phyloP scores from a whole-genome alignment of 1,139 yeast genomes.

The Taiozyma sp. region DNA sequence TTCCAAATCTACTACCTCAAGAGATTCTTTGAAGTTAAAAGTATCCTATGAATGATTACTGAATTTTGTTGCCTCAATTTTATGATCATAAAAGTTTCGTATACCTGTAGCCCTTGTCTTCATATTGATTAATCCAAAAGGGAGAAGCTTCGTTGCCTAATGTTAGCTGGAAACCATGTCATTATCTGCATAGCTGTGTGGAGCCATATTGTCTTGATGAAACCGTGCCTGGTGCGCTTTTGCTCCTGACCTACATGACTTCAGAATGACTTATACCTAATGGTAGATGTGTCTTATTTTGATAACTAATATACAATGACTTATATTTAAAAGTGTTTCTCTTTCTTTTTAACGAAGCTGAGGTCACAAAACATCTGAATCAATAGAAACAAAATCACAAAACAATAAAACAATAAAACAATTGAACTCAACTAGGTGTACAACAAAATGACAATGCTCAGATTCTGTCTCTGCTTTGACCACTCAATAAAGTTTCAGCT shows the following conservation, averaged over 20 bases:
- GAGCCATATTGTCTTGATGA: too few species aligned
- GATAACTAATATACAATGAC: too few species aligned
- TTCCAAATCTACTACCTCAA: constrained; percentile 93
- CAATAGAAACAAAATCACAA: background rate
- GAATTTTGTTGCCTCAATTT: background rate
- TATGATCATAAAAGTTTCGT: background rate
- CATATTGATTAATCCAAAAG: background rate
- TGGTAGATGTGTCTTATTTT: too few species aligned
- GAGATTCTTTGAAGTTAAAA: constrained; percentile 92
- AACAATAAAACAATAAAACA: background rate
- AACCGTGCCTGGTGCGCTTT: too few species aligned
- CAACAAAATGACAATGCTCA: background rate
- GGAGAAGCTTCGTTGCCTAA: too few species aligned
- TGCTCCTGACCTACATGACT: too few species aligned
- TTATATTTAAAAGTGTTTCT: too few species aligned
- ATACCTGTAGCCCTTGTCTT: background rate
- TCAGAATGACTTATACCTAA: too few species aligned
- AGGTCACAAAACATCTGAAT: background rate
- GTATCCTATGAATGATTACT: constrained; percentile 33
- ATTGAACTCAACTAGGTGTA: background rate
- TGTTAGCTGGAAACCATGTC: too few species aligned
- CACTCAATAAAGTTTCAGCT: constrained; percentile 29
- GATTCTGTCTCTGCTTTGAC: constrained; percentile 9
- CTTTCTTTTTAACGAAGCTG: too few species aligned
- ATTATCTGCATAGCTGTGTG: too few species aligned